Evolutionary conservation across 1,284 basidiomycete genomes (phyloP), one percentile per base, ranked within the genome.

Genomic region (Ganoderma resinaceum): DNA sequence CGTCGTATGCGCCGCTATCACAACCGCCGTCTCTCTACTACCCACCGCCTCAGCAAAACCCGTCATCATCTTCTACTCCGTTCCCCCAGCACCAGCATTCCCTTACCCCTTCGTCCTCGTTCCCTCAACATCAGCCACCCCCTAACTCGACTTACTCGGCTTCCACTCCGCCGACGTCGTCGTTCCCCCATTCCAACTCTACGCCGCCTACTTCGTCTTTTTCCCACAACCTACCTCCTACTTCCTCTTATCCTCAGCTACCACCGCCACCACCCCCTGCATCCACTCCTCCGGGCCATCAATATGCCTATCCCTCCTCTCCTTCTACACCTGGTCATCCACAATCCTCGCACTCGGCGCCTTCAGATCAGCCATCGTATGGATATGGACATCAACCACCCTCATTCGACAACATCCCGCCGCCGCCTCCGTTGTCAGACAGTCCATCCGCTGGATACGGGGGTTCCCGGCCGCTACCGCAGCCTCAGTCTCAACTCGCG

Each of bases 401-500:
- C 3, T 74, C 82, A 20, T 82, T 80, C 66, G 82, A 82, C 66
- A 62, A 76, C 42, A 68, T 78, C 18, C 76, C 80, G 5, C 75
- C 78, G 2, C 77, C 79, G 8, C 74, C 78, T 18, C 78, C 80
- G 46, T 74, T 77, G 53, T 76, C 77, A 61, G 81, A 77, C 20
- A 80, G 76, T 59, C 80, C 73, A 63, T 80, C 76, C 35, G 76
- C 78, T 46, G 77, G 76, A 55, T 80, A 80, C 59, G 72, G 75
- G 3, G 81, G 82, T 16, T 89, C 89, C 23, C 83, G 90, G 61
- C 90, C 90, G 23, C 78, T 91, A 14, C 90, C 90, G 37, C 68
- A 62, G 35, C 58, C 58, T 60, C 58, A 60, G 23, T 60, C 58
- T 29, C 58, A 60, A 29, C 61, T 71, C 1, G 68, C 65, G 18